Conservation (phyloP, 352 stramenopile species). For the Pythium pectinolyticum region DNA sequence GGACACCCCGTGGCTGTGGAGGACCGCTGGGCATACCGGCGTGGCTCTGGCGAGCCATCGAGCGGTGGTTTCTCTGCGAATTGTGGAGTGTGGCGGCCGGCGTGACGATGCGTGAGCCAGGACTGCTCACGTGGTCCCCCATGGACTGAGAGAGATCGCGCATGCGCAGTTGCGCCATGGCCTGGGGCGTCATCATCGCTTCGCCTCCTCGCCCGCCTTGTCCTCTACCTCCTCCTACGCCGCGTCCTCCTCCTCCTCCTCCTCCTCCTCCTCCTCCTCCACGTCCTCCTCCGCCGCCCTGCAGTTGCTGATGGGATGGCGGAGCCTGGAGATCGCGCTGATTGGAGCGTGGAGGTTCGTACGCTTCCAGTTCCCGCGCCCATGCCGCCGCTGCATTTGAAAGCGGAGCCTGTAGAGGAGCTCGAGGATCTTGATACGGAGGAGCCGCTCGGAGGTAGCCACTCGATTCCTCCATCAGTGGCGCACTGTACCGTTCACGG, state of each 20-base stretch:
- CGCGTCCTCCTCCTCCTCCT: constrained; percentile 3
- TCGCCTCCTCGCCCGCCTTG: neutral
- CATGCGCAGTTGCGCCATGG: constrained; percentile 16
- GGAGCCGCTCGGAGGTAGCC: neutral
- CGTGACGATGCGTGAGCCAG: constrained; percentile 30
- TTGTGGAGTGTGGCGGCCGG: constrained; percentile 24
- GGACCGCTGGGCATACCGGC: neutral
- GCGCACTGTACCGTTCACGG: neutral
- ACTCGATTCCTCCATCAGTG: constrained; percentile 24
- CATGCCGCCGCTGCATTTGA: constrained; percentile 19
- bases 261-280: constrained; percentile 5
- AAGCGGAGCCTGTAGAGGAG: neutral
- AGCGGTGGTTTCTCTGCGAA: constrained; percentile 8
- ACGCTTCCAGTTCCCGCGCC: constrained; percentile 27
- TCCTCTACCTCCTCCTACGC: constrained; percentile 1
- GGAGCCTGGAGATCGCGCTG: constrained; percentile 38
- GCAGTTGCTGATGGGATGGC: neutral
- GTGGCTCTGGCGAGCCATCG: neutral
- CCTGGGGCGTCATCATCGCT: constrained; percentile 19
- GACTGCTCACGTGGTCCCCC: constrained; percentile 16
- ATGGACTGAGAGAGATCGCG: constrained; percentile 5
- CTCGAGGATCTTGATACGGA: neutral
- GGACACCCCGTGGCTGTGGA: neutral
- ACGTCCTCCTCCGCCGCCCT: constrained; percentile 3
- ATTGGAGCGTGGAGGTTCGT: constrained; percentile 32